phyloP scores from a whole-genome alignment of 2,329 filamentous ascomycete species.

The Pseudocercospora cruenta region DNA sequence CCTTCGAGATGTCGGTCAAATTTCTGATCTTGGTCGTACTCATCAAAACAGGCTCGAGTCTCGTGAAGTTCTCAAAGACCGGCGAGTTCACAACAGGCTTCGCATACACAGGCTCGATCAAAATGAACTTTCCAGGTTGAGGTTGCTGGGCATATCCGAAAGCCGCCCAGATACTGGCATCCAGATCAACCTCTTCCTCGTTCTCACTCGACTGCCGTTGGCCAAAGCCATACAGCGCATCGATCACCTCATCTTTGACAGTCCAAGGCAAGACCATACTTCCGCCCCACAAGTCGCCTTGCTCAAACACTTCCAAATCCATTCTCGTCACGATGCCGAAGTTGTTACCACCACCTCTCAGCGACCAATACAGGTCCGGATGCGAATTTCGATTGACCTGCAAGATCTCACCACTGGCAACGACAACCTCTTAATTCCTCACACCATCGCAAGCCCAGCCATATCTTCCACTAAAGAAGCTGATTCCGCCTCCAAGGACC shows the following conservation, averaged over 20 bases:
- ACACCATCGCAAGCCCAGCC: slow-evolving; percentile 39
- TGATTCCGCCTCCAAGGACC: slow-evolving; percentile 36
- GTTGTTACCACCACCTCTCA: slow-evolving; percentile 35
- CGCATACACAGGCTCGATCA: slow-evolving; percentile 8
- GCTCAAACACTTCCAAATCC: slow-evolving; percentile 28
- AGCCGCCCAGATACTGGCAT: slow-evolving; percentile 12
- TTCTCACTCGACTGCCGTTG: neutral
- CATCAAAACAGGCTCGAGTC: neutral
- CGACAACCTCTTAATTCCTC: slow-evolving; percentile 34
- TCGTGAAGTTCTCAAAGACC: slow-evolving; percentile 16
- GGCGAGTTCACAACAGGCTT: slow-evolving; percentile 2
- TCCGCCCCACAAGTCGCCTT: slow-evolving; percentile 28
- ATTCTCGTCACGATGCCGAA: slow-evolving; percentile 37
- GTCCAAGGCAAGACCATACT: neutral
- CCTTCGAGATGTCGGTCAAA: slow-evolving; percentile 14
- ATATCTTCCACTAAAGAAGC: slow-evolving; percentile 33
- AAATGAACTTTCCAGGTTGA: slow-evolving; percentile 1
- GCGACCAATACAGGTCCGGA: slow-evolving; percentile 32
- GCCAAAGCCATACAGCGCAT: slow-evolving; percentile 16
- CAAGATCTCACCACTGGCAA: slow-evolving; percentile 30
- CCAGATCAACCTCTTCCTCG: slow-evolving; percentile 5
- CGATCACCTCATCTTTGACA: slow-evolving; percentile 12
- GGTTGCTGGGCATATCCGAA: slow-evolving; percentile 7
- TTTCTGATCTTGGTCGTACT: neutral
- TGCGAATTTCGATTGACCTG: slow-evolving; percentile 27